Evolutionary conservation across 1,284 basidiomycete genomes (phyloP).

Genomic region (Fomitiporia mediterranea): DNA sequence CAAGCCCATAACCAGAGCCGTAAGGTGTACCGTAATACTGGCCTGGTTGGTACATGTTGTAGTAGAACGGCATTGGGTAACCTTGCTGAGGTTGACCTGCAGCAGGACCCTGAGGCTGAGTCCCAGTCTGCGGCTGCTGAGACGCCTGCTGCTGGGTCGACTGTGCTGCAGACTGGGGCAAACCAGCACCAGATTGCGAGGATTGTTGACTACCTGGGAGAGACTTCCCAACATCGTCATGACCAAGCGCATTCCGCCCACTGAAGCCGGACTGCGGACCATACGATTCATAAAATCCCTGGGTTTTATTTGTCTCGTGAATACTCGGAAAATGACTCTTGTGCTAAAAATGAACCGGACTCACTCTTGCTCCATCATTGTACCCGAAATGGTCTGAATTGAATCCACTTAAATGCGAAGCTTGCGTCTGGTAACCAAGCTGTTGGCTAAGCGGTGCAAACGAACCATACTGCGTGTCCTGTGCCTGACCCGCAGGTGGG

Average conservation of each 20-base stretch:
- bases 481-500: slow-evolving; percentile 60
- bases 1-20: slow-evolving; percentile 62
- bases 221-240: slow-evolving; percentile 64
- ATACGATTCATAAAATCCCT: slow-evolving; percentile 75
- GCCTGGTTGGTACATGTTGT: slow-evolving; percentile 38
- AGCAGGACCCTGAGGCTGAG: slow-evolving; percentile 49
- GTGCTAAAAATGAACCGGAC: slow-evolving; percentile 26
- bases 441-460: slow-evolving; percentile 57
- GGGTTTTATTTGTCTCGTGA: slow-evolving; percentile 24
- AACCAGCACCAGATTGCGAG: slow-evolving; percentile 30
- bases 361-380: slow-evolving; percentile 57
- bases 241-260: slow-evolving; percentile 54
- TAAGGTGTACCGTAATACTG: slow-evolving; percentile 72
- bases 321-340: slow-evolving; percentile 12
- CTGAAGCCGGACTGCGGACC: slow-evolving; percentile 54
- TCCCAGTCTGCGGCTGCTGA: slow-evolving; percentile 28
- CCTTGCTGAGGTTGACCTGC: slow-evolving; percentile 58
- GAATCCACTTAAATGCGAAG: slow-evolving; percentile 56
- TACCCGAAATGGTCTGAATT: slow-evolving; percentile 61
- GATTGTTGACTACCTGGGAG: slow-evolving; percentile 51
- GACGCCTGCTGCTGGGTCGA: slow-evolving; percentile 40
- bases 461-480: slow-evolving; percentile 60
- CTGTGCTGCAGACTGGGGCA: slow-evolving; percentile 49
- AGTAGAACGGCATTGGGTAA: slow-evolving; percentile 62
- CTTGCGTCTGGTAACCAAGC: slow-evolving; percentile 45